A percentile compares a stretch with the other conserved stretches of the same genome.
phyloP scores from a whole-genome alignment of 306 rosid species.

The Vigna hirtella region DNA sequence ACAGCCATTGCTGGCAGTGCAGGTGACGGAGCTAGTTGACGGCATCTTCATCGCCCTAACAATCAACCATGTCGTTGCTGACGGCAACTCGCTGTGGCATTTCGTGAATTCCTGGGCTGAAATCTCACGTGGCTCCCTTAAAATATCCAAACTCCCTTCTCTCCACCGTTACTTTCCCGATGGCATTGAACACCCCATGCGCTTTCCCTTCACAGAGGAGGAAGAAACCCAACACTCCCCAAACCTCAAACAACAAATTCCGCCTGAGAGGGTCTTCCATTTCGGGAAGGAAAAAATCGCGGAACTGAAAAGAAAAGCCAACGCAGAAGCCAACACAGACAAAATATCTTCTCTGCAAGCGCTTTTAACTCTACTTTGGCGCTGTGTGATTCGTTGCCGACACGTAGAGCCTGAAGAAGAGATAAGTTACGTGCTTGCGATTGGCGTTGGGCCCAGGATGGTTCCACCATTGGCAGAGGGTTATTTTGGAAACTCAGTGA shows the following conservation, averaged over 20 bases:
- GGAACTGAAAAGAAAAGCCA: slow-evolving; percentile 52
- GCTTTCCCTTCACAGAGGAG: slow-evolving; percentile 18
- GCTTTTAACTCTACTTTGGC: slow-evolving; percentile 52
- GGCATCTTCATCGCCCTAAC: slow-evolving; percentile 52
- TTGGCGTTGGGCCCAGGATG: slow-evolving; percentile 40
- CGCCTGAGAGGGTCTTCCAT: slow-evolving; percentile 33
- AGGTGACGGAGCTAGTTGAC: slow-evolving; percentile 59
- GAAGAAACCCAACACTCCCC: neutral
- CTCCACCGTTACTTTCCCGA: slow-evolving; percentile 13
- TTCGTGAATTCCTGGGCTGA: slow-evolving; percentile 58
- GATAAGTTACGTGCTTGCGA: neutral
- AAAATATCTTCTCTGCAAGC: slow-evolving; percentile 62
- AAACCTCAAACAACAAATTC: neutral
- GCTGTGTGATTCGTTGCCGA: slow-evolving; percentile 31
- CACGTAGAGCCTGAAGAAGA: slow-evolving; percentile 21
- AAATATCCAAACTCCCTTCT: neutral
- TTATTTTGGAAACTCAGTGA: slow-evolving; percentile 47
- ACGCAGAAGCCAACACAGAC: slow-evolving; percentile 29
- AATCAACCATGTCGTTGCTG: slow-evolving; percentile 35
- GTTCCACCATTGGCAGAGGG: slow-evolving; percentile 34
- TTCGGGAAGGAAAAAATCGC: slow-evolving; percentile 44
- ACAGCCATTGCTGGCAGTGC: slow-evolving; percentile 52
- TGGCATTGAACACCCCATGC: neutral
- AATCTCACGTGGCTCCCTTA: slow-evolving; percentile 11
- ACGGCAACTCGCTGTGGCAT: slow-evolving; percentile 53